phyloP scores from a whole-genome alignment of 208 protist genomes.

The Trypanosoma platydactyli region DNA sequence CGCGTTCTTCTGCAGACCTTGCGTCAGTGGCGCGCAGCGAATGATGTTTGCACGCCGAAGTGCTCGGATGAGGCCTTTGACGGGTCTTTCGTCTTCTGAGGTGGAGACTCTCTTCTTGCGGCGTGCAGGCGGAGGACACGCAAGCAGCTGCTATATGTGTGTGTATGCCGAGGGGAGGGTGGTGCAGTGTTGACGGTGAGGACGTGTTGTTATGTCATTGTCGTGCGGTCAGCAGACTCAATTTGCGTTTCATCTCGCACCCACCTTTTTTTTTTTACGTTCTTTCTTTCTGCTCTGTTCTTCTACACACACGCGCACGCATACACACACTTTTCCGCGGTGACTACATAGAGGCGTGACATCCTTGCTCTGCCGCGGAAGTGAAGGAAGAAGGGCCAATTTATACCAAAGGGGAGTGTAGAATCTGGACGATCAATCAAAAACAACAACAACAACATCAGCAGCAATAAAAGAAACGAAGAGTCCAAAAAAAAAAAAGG shows the following conservation, averaged over 20 bases:
- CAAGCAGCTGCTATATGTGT: background rate
- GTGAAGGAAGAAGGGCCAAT: background rate
- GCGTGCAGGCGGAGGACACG: background rate
- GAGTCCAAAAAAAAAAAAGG: background rate
- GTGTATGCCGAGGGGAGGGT: too few relatives aligned
- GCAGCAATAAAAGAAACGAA: conserved; percentile 16
- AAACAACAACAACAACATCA: background rate
- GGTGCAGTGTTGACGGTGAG: background rate
- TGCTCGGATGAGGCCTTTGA: conserved; percentile 22
- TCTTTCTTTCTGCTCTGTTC: conserved; percentile 11
- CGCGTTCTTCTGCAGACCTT: conserved; percentile 46
- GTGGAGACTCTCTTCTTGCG: conserved; percentile 4
- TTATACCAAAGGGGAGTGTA: background rate
- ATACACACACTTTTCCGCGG: too few relatives aligned
- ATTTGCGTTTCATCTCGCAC: background rate
- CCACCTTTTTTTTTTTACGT: conserved; percentile 4
- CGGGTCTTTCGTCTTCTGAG: conserved; percentile 34
- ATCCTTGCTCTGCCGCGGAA: background rate
- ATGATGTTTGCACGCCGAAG: background rate
- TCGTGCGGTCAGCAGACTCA: too few relatives aligned
- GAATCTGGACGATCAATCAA: background rate
- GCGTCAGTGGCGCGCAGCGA: background rate
- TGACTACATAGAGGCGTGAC: background rate
- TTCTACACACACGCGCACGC: background rate
- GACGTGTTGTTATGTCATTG: too few relatives aligned